phyloP scores from a whole-genome alignment of 2,329 filamentous ascomycete species.

The Blastomyces gilchristii region DNA sequence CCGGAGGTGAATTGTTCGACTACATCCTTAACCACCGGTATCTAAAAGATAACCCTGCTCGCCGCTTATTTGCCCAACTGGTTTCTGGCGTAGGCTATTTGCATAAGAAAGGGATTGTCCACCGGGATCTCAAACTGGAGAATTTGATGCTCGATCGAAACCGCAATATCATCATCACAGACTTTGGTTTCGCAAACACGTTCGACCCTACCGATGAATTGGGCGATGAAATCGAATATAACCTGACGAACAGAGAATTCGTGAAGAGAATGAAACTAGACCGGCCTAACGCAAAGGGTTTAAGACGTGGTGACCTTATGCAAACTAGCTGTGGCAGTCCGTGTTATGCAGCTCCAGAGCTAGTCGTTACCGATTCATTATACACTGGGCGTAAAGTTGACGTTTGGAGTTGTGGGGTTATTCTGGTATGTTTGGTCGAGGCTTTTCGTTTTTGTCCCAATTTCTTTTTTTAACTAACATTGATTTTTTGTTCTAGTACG shows the following conservation, averaged over 20 bases:
- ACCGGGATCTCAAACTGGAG: slow-evolving; percentile 92
- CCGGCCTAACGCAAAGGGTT: slow-evolving; percentile 61
- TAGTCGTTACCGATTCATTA: slow-evolving; percentile 92
- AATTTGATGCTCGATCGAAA: slow-evolving; percentile 92
- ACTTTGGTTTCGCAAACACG: slow-evolving; percentile 98
- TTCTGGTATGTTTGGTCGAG: slow-evolving; percentile 58
- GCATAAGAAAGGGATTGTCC: slow-evolving; percentile 97
- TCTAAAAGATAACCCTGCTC: slow-evolving; percentile 83
- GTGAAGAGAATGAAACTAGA: slow-evolving; percentile 82
- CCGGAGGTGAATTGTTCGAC: slow-evolving; percentile 93
- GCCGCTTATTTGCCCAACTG: slow-evolving; percentile 85
- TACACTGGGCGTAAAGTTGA: slow-evolving; percentile 98
- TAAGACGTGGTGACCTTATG: slow-evolving; percentile 87
- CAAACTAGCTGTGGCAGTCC: slow-evolving; percentile 97
- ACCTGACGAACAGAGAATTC: slow-evolving; percentile 75
- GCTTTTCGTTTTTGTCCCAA: slow-evolving; percentile 6
- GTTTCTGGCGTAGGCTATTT: slow-evolving; percentile 94
- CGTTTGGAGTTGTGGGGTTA: slow-evolving; percentile 98
- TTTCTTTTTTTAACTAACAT: slow-evolving; percentile 7
- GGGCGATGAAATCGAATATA: slow-evolving; percentile 78
- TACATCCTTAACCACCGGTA: slow-evolving; percentile 97
- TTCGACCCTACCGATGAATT: slow-evolving; percentile 86
- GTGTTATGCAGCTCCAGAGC: slow-evolving; percentile 91
- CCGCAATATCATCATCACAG: slow-evolving; percentile 98
- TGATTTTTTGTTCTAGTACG: slow-evolving; percentile 56